phyloP scores from a whole-genome alignment of 2,329 filamentous ascomycete genomes.

The Ceratocystis destructans region DNA sequence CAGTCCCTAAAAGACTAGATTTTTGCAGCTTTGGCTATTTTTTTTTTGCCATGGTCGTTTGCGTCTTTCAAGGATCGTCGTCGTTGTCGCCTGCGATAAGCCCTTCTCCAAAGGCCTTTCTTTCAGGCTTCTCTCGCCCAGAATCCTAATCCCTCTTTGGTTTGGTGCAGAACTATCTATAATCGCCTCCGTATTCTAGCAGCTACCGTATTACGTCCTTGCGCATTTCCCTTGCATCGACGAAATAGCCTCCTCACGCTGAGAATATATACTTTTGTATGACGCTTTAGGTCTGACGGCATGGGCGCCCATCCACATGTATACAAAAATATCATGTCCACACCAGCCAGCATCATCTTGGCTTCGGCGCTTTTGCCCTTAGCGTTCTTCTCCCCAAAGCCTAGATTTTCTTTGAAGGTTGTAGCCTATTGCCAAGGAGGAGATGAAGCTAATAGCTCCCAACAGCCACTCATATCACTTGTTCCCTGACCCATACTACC shows the following conservation, averaged over 20 bases:
- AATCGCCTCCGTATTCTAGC: background rate
- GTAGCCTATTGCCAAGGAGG: too few species aligned
- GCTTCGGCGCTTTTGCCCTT: background rate
- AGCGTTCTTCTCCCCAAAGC: background rate
- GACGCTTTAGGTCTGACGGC: background rate
- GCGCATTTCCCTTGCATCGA: background rate
- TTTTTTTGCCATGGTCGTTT: background rate
- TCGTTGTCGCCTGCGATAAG: background rate
- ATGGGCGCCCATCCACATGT: too few species aligned
- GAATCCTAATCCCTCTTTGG: background rate
- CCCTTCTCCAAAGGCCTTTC: background rate
- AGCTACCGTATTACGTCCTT: background rate
- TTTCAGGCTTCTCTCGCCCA: background rate
- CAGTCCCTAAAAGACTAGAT: too few species aligned
- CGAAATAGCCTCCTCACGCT: background rate
- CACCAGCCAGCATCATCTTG: background rate
- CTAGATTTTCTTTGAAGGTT: background rate
- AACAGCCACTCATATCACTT: too few species aligned
- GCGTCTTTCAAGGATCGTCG: background rate
- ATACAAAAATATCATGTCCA: background rate
- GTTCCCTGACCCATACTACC: too few species aligned
- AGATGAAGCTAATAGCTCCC: too few species aligned
- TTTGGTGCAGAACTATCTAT: background rate
- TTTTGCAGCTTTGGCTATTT: background rate
- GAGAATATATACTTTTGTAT: background rate